Conservation (phyloP, 2,329 filamentous ascomycete genomes). For the Cytospora chrysosperma region DNA sequence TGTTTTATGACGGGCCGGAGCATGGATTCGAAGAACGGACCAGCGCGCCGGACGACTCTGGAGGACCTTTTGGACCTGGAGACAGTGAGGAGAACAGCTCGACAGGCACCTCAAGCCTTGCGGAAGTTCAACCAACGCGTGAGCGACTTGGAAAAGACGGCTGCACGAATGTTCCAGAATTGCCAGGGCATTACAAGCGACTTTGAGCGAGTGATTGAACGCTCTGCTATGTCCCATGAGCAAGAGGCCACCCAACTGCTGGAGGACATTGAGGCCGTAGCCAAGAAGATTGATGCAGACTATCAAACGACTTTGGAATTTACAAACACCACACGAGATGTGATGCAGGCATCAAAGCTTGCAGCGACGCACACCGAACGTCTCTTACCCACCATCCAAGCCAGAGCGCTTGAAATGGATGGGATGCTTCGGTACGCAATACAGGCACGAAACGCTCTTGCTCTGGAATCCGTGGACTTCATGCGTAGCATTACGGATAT, state of each 20-base stretch:
- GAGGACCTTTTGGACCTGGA: slow-evolving; percentile 75
- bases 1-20: slow-evolving; percentile 60
- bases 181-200: slow-evolving; percentile 62
- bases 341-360: slow-evolving; percentile 62
- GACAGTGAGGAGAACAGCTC: slow-evolving; percentile 70
- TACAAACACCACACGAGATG: slow-evolving; percentile 59
- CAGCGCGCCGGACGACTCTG: slow-evolving; percentile 56
- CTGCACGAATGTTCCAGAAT: slow-evolving; percentile 58
- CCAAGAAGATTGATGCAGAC: slow-evolving; percentile 83
- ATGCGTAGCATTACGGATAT: slow-evolving; percentile 83
- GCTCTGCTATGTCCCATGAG: slow-evolving; percentile 55
- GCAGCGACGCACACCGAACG: slow-evolving; percentile 63
- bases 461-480: slow-evolving; percentile 64
- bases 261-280: slow-evolving; percentile 81
- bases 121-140: slow-evolving; percentile 60
- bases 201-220: slow-evolving; percentile 59
- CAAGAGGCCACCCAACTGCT: slow-evolving; percentile 68
- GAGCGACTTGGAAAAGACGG: slow-evolving; percentile 59
- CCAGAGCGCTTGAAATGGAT: slow-evolving; percentile 59
- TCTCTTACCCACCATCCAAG: slow-evolving; percentile 57
- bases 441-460: slow-evolving; percentile 66
- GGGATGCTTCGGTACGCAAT: slow-evolving; percentile 58
- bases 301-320: slow-evolving; percentile 74
- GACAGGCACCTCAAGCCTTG: slow-evolving; percentile 58
- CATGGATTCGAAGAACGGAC: slow-evolving; percentile 40